Percentiles rank a stretch among this genome's conserved stretches.
Conservation (phyloP, 371 early-diverging fungal species). For the Mucor racemosus region DNA sequence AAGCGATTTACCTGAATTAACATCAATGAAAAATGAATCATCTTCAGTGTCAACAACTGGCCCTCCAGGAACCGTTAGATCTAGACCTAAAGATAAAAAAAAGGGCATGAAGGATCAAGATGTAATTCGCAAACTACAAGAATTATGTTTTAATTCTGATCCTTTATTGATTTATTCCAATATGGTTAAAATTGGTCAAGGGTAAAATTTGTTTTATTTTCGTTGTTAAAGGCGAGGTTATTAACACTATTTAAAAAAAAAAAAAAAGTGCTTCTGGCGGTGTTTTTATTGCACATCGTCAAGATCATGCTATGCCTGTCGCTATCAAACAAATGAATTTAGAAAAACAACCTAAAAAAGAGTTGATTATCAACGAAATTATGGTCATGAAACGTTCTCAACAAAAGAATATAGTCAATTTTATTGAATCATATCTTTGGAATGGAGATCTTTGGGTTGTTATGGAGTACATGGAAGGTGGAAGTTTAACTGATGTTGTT, state of each 20-base stretch:
- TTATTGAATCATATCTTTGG: slow-evolving; percentile 90
- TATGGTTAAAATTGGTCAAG: slow-evolving; percentile 94
- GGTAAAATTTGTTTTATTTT: slow-evolving; percentile 56
- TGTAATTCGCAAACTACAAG: slow-evolving; percentile 74
- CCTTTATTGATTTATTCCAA: slow-evolving; percentile 68
- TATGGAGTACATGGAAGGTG: slow-evolving; percentile 99
- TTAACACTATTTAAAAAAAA: background rate
- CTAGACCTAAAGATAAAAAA: slow-evolving; percentile 39
- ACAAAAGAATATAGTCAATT: slow-evolving; percentile 97
- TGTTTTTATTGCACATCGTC: slow-evolving; percentile 85
- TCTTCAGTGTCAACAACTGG: background rate
- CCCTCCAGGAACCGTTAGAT: slow-evolving; percentile 25
- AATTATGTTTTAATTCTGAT: slow-evolving; percentile 9
- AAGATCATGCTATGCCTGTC: slow-evolving; percentile 66
- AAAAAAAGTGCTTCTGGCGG: slow-evolving; percentile 96
- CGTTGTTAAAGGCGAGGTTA: background rate
- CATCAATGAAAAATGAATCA: background rate
- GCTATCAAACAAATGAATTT: slow-evolving; percentile 98
- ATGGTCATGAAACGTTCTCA: slow-evolving; percentile 88
- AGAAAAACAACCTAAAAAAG: slow-evolving; percentile 95
- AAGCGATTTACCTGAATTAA: background rate
- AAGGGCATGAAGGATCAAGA: slow-evolving; percentile 61
- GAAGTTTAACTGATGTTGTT: slow-evolving; percentile 91
- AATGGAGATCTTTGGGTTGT: slow-evolving; percentile 92
- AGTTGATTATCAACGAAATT: slow-evolving; percentile 96